phyloP scores from a whole-genome alignment of 208 protist genomes.

The Balamuthia mandrillaris region DNA sequence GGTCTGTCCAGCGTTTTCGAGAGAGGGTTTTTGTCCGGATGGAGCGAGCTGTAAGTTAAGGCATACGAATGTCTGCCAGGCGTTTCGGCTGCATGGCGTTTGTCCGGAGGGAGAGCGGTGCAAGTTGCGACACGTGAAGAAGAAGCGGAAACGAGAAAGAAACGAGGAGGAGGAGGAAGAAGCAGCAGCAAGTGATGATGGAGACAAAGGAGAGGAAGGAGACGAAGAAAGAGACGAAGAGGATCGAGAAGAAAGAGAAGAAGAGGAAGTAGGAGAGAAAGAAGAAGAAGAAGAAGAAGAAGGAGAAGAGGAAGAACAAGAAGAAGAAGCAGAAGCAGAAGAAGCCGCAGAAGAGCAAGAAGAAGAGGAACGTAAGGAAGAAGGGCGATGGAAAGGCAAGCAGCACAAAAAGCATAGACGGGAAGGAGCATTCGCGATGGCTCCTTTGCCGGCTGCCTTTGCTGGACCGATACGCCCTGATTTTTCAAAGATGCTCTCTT shows the following conservation, averaged over 20 bases:
- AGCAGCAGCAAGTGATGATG: too few relatives aligned
- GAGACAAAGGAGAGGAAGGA: too few relatives aligned
- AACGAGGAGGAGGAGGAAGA: too few relatives aligned
- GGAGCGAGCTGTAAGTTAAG: conserved; percentile 17
- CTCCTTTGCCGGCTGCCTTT: neutral
- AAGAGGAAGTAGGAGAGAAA: too few relatives aligned
- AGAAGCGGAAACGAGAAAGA: neutral
- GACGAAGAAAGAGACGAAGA: neutral
- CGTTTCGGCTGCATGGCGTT: neutral
- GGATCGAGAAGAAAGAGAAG: too few relatives aligned
- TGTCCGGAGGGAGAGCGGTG: conserved; percentile 22
- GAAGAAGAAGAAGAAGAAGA: too few relatives aligned
- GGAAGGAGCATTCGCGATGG: too few relatives aligned
- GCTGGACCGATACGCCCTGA: neutral
- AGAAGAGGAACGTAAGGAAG: neutral
- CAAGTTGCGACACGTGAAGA: neutral
- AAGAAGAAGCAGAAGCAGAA: neutral
- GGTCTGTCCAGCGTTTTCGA: conserved; percentile 31
- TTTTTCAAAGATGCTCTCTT: neutral
- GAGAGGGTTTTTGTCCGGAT: conserved; percentile 6
- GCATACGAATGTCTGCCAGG: conserved; percentile 15
- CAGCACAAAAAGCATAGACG: neutral
- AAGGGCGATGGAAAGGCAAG: neutral
- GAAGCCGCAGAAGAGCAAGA: neutral
- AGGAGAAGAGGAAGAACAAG: too few relatives aligned